Percentiles rank a stretch among this genome's conserved stretches.
Conservation (phyloP, 306 rosid genomes). For the Bauhinia variegata region DNA sequence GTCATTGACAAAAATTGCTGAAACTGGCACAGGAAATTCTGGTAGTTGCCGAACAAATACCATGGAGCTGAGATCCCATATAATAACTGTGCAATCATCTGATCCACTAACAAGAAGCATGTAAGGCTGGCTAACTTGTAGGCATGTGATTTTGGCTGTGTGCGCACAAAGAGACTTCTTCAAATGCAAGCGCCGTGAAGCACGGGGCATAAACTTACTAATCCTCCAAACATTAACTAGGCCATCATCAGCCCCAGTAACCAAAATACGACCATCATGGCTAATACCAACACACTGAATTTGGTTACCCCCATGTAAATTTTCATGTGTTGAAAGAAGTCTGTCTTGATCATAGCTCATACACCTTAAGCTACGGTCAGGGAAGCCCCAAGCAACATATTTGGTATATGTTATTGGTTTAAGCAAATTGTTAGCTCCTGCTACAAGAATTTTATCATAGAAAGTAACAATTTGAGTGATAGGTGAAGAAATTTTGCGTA, state of each 20-base stretch:
- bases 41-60: slow-evolving; percentile 94
- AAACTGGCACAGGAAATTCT: slow-evolving; percentile 82
- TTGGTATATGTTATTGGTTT: slow-evolving; percentile 94
- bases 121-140: slow-evolving; percentile 95
- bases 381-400: slow-evolving; percentile 96
- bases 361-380: slow-evolving; percentile 94
- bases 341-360: slow-evolving; percentile 91
- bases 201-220: slow-evolving; percentile 69
- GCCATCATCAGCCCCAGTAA: slow-evolving; percentile 97
- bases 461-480: slow-evolving; percentile 81
- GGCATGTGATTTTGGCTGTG: slow-evolving; percentile 82
- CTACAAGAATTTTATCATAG: slow-evolving; percentile 82
- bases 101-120: slow-evolving; percentile 98
- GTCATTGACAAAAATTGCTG: slow-evolving; percentile 90
- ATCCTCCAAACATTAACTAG: slow-evolving; percentile 93
- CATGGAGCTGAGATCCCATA: slow-evolving; percentile 98
- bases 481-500: slow-evolving; percentile 75
- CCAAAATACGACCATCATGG: slow-evolving; percentile 89
- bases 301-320: slow-evolving; percentile 91
- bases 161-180: slow-evolving; percentile 95
- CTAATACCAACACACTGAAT: slow-evolving; percentile 83
- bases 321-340: slow-evolving; percentile 95
- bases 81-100: slow-evolving; percentile 87
- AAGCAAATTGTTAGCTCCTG: slow-evolving; percentile 72
- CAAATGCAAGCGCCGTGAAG: slow-evolving; percentile 66